Evolutionary conservation across 2,329 filamentous ascomycete species (phyloP).

Genomic region (Epichloe sp.): DNA sequence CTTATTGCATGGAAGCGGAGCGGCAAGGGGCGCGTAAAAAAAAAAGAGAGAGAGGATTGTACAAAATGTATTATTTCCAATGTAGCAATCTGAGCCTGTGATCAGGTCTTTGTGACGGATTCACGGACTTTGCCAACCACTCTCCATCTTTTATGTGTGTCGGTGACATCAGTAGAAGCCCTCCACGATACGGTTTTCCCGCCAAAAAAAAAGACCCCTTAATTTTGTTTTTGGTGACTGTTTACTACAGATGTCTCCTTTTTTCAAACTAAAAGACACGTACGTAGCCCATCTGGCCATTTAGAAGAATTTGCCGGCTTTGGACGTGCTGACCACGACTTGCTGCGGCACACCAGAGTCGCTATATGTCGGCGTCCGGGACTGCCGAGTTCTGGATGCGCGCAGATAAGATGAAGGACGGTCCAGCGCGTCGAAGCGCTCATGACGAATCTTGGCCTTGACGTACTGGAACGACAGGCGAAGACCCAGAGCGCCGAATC

Average conservation of each 20-base stretch:
- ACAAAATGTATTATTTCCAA: background rate
- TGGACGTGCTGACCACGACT: conserved; percentile 18
- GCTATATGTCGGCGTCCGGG: background rate
- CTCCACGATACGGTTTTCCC: no score
- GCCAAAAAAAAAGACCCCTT: no score
- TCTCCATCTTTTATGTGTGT: no score
- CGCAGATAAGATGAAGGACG: conserved; percentile 11
- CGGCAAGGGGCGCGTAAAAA: background rate
- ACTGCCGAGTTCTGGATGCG: no score
- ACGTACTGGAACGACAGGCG: conserved; percentile 47
- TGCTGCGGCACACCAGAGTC: conserved; percentile 12
- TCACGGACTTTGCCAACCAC: no score
- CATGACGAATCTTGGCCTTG: conserved; percentile 42
- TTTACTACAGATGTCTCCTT: no score
- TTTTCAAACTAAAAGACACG: no score
- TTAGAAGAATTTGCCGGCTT: conserved; percentile 43
- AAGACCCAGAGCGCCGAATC: conserved; percentile 45
- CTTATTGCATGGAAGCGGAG: background rate
- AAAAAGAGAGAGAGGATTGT: background rate
- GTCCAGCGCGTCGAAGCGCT: conserved; percentile 55
- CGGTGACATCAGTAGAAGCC: no score
- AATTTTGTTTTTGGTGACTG: no score
- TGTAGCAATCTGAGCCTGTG: background rate
- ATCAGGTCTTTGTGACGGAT: background rate
- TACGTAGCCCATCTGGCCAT: no score